A percentile compares a stretch with the other conserved stretches of the same genome.
These are phyloP conservation scores for Asterella californica DNA, from an alignment of 225 moss, liverwort and hornwort genomes.

Conservation along the genomic window DNA sequence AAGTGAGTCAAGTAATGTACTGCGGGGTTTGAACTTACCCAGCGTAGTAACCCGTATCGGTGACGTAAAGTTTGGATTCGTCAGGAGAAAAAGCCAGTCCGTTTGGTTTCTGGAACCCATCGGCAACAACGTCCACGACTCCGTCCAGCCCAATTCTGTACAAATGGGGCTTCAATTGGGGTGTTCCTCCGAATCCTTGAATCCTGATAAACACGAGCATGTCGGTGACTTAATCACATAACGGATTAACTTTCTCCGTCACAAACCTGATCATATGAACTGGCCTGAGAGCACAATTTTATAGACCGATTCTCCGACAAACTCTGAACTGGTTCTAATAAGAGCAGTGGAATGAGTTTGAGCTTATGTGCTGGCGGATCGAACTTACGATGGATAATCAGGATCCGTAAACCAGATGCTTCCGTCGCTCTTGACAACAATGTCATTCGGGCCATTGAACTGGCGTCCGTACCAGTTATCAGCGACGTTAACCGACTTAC, in stretches of 20 bases:
- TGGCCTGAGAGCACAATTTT: background rate
- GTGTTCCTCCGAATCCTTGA: conserved; percentile 48
- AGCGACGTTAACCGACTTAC: conserved; percentile 45
- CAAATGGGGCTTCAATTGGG: conserved; percentile 52
- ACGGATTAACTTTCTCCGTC: background rate
- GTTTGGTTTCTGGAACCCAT: conserved; percentile 41
- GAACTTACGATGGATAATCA: conserved; percentile 50
- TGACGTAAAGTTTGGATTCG: conserved; percentile 47
- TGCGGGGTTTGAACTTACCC: conserved; percentile 16
- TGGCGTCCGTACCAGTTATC: conserved; percentile 71
- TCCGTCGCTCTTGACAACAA: conserved; percentile 69
- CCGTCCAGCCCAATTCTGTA: conserved; percentile 40
- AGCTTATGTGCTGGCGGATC: background rate
- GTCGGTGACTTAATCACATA: background rate
- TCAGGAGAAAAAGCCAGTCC: conserved; percentile 58
- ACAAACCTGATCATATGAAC: background rate
- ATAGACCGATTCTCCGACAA: background rate
- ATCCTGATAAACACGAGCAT: conserved; percentile 4
- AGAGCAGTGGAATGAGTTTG: background rate
- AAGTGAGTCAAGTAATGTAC: background rate
- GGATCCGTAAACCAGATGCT: conserved; percentile 81
- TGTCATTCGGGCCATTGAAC: conserved; percentile 69
- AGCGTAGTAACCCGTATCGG: conserved; percentile 34
- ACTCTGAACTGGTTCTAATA: background rate
- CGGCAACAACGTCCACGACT: conserved; percentile 48